Evolutionary conservation across 2,329 filamentous ascomycete species (phyloP), one percentile per base, ranked within the genome.

Genomic region (Sporothrix globosa): DNA sequence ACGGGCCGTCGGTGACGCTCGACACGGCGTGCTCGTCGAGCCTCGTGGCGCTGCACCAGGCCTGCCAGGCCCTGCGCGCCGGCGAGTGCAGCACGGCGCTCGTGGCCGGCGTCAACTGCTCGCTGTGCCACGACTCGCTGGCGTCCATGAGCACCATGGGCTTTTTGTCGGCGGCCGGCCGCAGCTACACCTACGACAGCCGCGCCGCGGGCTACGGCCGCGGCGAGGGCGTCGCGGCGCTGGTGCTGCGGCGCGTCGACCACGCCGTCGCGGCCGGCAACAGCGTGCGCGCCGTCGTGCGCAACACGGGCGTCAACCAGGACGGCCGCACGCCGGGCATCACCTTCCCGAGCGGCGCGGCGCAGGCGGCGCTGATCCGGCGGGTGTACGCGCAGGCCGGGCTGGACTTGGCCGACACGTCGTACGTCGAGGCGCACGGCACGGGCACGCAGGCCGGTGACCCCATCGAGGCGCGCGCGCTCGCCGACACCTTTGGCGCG

Each of bases 111-210:
- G 71, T 71, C 50, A 75, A 76, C 66, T 58, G 74, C 50, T 66
- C 75, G n/a, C 61, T 76, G 2, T 68, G 69, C 30, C 75, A 75
- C 21, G 74, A 76, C 52, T 71, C 69, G 19, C 70, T 73, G 13
- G 66, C 68, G 6, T 72, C 84, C 1, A 86, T 86, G 84, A 85
- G 83, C 6, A 83, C 81, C 3, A 77, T 86, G 63, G 85, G 84
- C 72, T 85, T 87, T 70, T 77, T 75, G n/a, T 74, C 72, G 4
- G 65, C 71, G 0, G 71, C 69, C 10, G 73, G 73, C 17, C 68
- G 69, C 14, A 75, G 72, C 1, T 72, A 68, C 27, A 81, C 79
- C 0, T 83, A 79, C 65, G 83, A 85, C 71, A 72, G 76, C 19
- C 74, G 76, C 3, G 85, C 80, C 0, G 78, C 83, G 68, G 85